These are phyloP conservation scores for Tetrastigma voinierianum DNA, from an alignment of 164 flowering plant genomes.

Conservation along the genomic window DNA sequence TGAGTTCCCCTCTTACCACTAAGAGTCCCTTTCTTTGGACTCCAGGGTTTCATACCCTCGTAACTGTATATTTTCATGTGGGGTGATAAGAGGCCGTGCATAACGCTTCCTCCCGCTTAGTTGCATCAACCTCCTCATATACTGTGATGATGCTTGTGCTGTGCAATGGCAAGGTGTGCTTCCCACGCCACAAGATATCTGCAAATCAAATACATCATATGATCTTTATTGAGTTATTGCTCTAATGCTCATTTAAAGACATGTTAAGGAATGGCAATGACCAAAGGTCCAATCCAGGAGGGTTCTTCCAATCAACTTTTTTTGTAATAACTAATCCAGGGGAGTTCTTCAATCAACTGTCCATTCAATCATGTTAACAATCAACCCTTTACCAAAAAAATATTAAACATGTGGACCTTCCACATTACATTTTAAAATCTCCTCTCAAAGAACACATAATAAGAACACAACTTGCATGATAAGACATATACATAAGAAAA, in stretches of 20 bases:
- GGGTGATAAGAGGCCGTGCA: conserved; percentile 92
- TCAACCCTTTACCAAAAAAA: too few species aligned
- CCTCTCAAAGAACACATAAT: too few species aligned
- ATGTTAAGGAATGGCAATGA: too few species aligned
- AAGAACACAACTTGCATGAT: neutral
- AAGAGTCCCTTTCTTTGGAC: conserved; percentile 44
- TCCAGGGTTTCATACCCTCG: conserved; percentile 96
- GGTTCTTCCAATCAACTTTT: too few species aligned
- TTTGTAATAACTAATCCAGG: too few species aligned
- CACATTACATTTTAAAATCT: neutral
- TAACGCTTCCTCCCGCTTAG: conserved; percentile 93
- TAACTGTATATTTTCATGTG: conserved; percentile 88
- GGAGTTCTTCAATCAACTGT: too few species aligned
- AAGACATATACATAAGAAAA: conserved; percentile 1
- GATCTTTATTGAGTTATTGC: too few species aligned
- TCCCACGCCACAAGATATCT: conserved; percentile 97
- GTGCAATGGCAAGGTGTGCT: conserved; percentile 93
- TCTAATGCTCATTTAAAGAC: too few species aligned
- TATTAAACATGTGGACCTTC: too few species aligned
- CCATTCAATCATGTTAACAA: too few species aligned
- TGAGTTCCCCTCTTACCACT: conserved; percentile 64
- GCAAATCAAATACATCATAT: conserved; percentile 18
- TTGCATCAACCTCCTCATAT: conserved; percentile 98
- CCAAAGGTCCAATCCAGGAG: too few species aligned
- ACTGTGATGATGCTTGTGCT: conserved; percentile 88